Percentiles rank a stretch among this genome's conserved stretches.
These are phyloP conservation scores for Trichophyton mentagrophytes DNA, from an alignment of 2,329 filamentous ascomycete species.

Conservation along the genomic window DNA sequence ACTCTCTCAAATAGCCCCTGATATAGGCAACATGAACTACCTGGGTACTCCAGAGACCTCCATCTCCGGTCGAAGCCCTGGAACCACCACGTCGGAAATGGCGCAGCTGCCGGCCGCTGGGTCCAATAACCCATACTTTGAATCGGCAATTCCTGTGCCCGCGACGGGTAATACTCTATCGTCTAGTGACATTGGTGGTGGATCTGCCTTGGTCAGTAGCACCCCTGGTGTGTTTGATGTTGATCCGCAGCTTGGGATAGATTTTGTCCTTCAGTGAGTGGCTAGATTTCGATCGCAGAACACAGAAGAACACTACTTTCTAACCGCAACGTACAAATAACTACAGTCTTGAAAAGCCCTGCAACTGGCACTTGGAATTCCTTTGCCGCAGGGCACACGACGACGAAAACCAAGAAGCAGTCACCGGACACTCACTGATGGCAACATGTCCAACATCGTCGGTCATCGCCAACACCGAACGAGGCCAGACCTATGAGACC, in stretches of 20 bases:
- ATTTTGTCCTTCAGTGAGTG: conserved; percentile 36
- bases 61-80: conserved; percentile 10
- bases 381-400: conserved; percentile 44
- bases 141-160: background rate
- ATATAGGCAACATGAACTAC: conserved; percentile 5
- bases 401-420: conserved; percentile 47
- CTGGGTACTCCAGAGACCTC: conserved; percentile 10
- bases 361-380: conserved; percentile 80
- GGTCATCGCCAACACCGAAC: conserved; percentile 43
- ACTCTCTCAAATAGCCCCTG: conserved; percentile 16
- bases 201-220: conserved; percentile 13
- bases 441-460: conserved; percentile 69
- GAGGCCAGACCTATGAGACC: conserved; percentile 45
- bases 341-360: conserved; percentile 60
- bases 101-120: background rate
- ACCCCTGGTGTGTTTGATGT: conserved; percentile 32
- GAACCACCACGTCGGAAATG: background rate
- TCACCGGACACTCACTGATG: conserved; percentile 88
- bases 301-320: background rate
- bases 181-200: background rate
- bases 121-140: background rate
- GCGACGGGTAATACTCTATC: background rate
- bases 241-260: conserved; percentile 36
- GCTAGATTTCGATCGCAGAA: background rate
- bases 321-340: background rate